Percentiles rank a stretch among this genome's conserved stretches.
phyloP scores from a whole-genome alignment of 805 yeast species.

The Yamadazyma phyllophila region DNA sequence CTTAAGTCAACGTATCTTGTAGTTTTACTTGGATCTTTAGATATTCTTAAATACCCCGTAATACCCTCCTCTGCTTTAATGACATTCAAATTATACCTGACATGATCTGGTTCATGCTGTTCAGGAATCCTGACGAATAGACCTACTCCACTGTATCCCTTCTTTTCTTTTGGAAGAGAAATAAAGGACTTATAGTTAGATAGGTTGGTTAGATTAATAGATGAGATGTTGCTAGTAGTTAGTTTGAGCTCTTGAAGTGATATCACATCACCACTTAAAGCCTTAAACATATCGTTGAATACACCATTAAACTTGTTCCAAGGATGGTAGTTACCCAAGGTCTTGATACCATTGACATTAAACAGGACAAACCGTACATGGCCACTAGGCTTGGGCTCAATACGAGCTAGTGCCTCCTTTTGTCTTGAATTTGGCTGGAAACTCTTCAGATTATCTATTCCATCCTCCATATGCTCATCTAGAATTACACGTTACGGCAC shows the following conservation, averaged over 20 bases:
- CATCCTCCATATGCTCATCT: neutral
- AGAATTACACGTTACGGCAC: neutral
- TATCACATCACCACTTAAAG: conserved; percentile 70
- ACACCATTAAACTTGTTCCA: conserved; percentile 56
- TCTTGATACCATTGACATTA: conserved; percentile 82
- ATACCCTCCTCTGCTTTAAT: conserved; percentile 87
- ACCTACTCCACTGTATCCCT: conserved; percentile 93
- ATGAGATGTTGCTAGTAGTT: conserved; percentile 22
- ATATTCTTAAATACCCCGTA: conserved; percentile 55
- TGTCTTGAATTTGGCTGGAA: neutral
- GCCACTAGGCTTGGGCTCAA: conserved; percentile 3
- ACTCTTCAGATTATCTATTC: neutral
- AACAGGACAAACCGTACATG: conserved; percentile 59
- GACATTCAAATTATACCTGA: conserved; percentile 47
- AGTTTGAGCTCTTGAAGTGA: conserved; percentile 85
- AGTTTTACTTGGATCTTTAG: conserved; percentile 14
- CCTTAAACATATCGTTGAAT: conserved; percentile 45
- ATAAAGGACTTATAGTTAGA: conserved; percentile 63
- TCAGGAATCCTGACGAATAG: conserved; percentile 62
- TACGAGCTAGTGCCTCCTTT: neutral
- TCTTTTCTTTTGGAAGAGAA: conserved; percentile 62
- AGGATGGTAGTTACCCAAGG: conserved; percentile 78
- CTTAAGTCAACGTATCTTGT: conserved; percentile 15
- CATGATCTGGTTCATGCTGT: conserved; percentile 37
- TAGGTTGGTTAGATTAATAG: conserved; percentile 49